phyloP scores from a whole-genome alignment of 768 basidiomycete species.

The Lactarius trivialis region DNA sequence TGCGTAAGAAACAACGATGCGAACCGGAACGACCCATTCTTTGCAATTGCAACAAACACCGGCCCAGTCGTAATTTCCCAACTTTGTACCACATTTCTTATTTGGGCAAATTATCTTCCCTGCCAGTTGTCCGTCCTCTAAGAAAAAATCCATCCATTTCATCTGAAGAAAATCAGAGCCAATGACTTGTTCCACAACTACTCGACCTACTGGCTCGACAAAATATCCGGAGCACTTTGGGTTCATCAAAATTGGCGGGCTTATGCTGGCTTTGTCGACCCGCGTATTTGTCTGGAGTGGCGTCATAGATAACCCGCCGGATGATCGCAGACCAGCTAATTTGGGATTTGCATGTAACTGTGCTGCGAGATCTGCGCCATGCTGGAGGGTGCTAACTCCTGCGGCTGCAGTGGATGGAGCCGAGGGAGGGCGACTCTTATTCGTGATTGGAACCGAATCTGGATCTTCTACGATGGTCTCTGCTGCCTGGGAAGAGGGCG shows the following conservation, averaged over 20 bases:
- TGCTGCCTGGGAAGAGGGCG: slow-evolving; percentile 7
- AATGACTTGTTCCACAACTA: neutral
- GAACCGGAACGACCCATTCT: slow-evolving; percentile 86
- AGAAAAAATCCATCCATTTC: slow-evolving; percentile 91
- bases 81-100: slow-evolving; percentile 80
- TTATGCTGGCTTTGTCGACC: slow-evolving; percentile 27
- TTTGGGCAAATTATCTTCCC: slow-evolving; percentile 95
- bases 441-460: neutral
- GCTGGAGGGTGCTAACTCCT: slow-evolving; percentile 24
- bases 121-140: slow-evolving; percentile 66
- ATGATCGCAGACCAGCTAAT: slow-evolving; percentile 41
- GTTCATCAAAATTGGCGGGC: slow-evolving; percentile 66
- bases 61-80: slow-evolving; percentile 97
- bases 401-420: slow-evolving; percentile 19
- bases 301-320: slow-evolving; percentile 26
- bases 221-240: slow-evolving; percentile 94
- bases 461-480: slow-evolving; percentile 6
- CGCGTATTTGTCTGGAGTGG: slow-evolving; percentile 15
- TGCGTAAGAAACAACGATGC: slow-evolving; percentile 26
- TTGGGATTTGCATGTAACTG: slow-evolving; percentile 43
- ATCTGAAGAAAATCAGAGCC: slow-evolving; percentile 39
- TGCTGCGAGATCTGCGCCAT: slow-evolving; percentile 37
- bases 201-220: slow-evolving; percentile 75
- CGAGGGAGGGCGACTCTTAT: neutral
- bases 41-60: slow-evolving; percentile 88